Evolutionary conservation across 805 yeast genomes (phyloP).

Genomic region (Kazachstania kunashirensis): DNA sequence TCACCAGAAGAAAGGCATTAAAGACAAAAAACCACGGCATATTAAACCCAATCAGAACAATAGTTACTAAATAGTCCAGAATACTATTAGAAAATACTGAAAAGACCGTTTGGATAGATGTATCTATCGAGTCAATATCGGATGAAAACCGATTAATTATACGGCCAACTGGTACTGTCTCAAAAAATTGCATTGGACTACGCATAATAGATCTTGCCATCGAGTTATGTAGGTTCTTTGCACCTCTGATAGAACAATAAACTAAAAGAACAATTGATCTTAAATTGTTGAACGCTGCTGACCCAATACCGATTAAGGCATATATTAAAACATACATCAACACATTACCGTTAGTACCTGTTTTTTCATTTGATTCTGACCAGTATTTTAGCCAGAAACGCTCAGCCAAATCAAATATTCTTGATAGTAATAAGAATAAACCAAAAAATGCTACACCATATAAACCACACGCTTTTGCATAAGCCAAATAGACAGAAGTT

Average conservation of each 20-base stretch:
- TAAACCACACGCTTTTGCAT: constrained; percentile 50
- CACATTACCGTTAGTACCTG: constrained; percentile 36
- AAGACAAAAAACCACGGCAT: constrained; percentile 47
- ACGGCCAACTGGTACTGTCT: constrained; percentile 60
- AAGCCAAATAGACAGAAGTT: constrained; percentile 41
- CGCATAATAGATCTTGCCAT: constrained; percentile 47
- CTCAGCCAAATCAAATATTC: constrained; percentile 34
- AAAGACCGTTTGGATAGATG: constrained; percentile 45
- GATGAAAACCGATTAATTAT: constrained; percentile 55
- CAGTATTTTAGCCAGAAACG: constrained; percentile 61
- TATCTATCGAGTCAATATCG: constrained; percentile 51
- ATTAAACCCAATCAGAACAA: constrained; percentile 41
- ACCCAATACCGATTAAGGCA: constrained; percentile 44
- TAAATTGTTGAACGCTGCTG: constrained; percentile 39
- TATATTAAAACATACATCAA: constrained; percentile 43
- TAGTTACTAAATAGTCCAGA: constrained; percentile 39
- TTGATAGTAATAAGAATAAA: constrained; percentile 28
- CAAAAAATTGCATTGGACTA: constrained; percentile 60
- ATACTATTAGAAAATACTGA: constrained; percentile 37
- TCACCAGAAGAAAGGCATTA: constrained; percentile 35
- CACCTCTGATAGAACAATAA: constrained; percentile 47
- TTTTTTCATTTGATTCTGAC: constrained; percentile 44
- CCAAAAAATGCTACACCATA: constrained; percentile 38
- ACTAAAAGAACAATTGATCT: constrained; percentile 42
- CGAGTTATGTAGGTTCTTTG: constrained; percentile 43